These are phyloP conservation scores for Sclerotinia borealis DNA, from an alignment of 2,329 filamentous ascomycete genomes.

Conservation along the genomic window DNA sequence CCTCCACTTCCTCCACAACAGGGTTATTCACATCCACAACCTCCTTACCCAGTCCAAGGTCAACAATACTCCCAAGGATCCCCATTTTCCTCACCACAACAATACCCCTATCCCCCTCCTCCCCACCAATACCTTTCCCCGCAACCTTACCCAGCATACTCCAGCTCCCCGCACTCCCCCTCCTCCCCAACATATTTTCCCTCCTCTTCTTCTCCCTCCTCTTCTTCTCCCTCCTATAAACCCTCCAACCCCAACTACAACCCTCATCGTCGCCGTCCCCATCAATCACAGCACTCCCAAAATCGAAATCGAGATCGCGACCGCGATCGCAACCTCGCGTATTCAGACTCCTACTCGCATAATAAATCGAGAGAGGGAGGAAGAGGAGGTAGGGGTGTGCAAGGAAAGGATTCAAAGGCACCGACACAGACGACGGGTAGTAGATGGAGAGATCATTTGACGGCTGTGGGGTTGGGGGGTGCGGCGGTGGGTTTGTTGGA, in stretches of 20 bases:
- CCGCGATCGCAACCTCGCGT: constrained; percentile 11
- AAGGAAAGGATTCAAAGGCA: constrained; percentile 23
- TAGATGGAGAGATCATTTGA: constrained; percentile 47
- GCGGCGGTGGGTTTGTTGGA: constrained; percentile 53
- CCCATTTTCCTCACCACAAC: not conserved
- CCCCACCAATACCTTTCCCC: constrained; percentile 16
- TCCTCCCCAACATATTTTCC: not conserved
- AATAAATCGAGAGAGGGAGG: constrained; percentile 8
- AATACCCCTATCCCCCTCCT: not conserved
- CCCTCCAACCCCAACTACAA: not conserved
- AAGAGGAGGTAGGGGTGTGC: not conserved
- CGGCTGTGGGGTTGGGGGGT: constrained; percentile 54
- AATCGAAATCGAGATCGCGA: not conserved
- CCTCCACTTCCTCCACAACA: constrained; percentile 1
- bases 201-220: not conserved
- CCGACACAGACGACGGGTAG: constrained; percentile 33
- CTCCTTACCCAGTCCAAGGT: constrained; percentile 7
- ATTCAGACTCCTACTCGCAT: too few species aligned
- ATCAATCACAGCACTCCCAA: not conserved
- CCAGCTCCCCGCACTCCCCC: not conserved
- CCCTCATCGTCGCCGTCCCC: not conserved
- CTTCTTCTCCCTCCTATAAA: not conserved
- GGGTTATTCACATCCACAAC: constrained; percentile 12
- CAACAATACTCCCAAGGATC: not conserved
- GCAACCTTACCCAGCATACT: not conserved